Evolutionary conservation across 805 yeast genomes (phyloP).

Genomic region (Lipomyces mesembrius): DNA sequence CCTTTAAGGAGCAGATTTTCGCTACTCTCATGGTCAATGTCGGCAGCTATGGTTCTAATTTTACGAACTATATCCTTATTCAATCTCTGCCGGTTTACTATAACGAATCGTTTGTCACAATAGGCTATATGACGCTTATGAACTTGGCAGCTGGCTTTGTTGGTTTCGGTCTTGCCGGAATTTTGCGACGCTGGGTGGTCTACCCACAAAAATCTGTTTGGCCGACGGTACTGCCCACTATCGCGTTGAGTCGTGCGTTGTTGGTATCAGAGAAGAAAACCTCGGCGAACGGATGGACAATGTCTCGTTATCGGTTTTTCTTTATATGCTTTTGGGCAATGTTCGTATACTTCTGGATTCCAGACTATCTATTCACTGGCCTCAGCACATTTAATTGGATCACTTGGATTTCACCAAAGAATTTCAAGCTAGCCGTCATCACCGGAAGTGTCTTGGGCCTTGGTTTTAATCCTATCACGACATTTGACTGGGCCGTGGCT

Average conservation of each 20-base stretch:
- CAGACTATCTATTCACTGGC: constrained; percentile 65
- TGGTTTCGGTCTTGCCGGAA: constrained; percentile 68
- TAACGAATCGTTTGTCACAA: constrained; percentile 47
- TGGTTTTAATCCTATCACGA: constrained; percentile 50
- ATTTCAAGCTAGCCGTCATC: constrained; percentile 57
- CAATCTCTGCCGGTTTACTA: constrained; percentile 48
- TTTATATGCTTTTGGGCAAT: constrained; percentile 48
- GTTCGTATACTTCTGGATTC: constrained; percentile 68
- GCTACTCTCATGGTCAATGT: constrained; percentile 50
- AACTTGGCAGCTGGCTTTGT: constrained; percentile 62
- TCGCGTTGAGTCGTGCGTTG: constrained; percentile 60
- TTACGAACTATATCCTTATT: constrained; percentile 17
- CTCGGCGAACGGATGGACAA: constrained; percentile 62
- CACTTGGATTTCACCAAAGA: constrained; percentile 45
- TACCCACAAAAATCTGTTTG: constrained; percentile 65
- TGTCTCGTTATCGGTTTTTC: constrained; percentile 58
- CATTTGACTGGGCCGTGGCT: constrained; percentile 61
- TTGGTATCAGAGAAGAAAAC: constrained; percentile 43
- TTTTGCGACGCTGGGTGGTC: constrained; percentile 60
- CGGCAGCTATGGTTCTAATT: constrained; percentile 25
- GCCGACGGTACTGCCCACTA: constrained; percentile 67
- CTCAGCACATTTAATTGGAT: constrained; percentile 67
- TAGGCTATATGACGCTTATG: constrained; percentile 54
- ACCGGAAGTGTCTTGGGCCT: constrained; percentile 61
- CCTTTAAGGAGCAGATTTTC: constrained; percentile 66